These are phyloP conservation scores for Lactarius vividus DNA, from an alignment of 768 basidiomycete species.

Conservation along the genomic window DNA sequence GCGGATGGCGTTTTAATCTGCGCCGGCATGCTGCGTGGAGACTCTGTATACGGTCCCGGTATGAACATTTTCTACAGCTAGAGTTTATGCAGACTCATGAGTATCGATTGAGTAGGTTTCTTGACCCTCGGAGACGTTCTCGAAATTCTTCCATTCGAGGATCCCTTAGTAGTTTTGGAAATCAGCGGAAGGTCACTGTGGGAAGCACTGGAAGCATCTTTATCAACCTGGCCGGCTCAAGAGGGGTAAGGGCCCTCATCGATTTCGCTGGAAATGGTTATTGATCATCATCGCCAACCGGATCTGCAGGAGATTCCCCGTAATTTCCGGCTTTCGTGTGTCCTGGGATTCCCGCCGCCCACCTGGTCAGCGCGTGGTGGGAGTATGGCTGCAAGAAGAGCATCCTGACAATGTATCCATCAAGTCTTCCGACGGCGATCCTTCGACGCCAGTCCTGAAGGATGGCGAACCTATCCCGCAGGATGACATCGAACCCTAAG, in stretches of 20 bases:
- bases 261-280: neutral
- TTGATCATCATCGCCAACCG: neutral
- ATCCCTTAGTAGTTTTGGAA: slow-evolving; percentile 78
- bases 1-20: slow-evolving; percentile 81
- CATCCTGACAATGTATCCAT: slow-evolving; percentile 11
- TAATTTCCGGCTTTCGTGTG: slow-evolving; percentile 80
- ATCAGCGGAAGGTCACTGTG: slow-evolving; percentile 77
- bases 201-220: slow-evolving; percentile 70
- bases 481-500: slow-evolving; percentile 47
- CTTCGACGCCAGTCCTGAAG: slow-evolving; percentile 34
- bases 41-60: slow-evolving; percentile 84
- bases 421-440: slow-evolving; percentile 27
- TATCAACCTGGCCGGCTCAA: slow-evolving; percentile 82
- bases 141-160: slow-evolving; percentile 87
- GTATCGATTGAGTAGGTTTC: slow-evolving; percentile 43
- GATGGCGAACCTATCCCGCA: slow-evolving; percentile 55
- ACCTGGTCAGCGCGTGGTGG: slow-evolving; percentile 69
- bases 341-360: slow-evolving; percentile 80
- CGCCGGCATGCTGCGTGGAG: slow-evolving; percentile 83
- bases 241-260: slow-evolving; percentile 60
- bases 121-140: slow-evolving; percentile 84
- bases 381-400: slow-evolving; percentile 57
- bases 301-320: slow-evolving; percentile 72
- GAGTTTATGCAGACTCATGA: neutral
- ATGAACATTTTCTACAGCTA: slow-evolving; percentile 7